Percentiles rank a stretch among this genome's conserved stretches.
Conservation (phyloP, 1,284 basidiomycete species). For the Gomphus sp. region DNA sequence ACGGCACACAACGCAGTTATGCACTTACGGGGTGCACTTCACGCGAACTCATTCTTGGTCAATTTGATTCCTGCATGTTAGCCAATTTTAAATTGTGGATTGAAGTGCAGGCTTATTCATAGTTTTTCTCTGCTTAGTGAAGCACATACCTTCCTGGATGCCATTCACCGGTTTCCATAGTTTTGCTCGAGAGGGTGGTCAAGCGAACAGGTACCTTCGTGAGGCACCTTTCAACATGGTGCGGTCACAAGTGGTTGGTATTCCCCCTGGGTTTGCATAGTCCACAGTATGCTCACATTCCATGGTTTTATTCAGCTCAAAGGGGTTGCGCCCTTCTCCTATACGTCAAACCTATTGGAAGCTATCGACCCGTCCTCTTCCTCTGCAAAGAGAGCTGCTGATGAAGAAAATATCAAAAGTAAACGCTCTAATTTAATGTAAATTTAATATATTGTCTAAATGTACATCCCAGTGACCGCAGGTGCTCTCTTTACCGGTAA, state of each 20-base stretch:
- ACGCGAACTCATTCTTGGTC: constrained; percentile 20
- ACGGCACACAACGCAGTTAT: neutral
- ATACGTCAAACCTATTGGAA: constrained; percentile 1
- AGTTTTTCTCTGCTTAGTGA: neutral
- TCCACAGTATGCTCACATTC: neutral
- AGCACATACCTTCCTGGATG: constrained; percentile 1
- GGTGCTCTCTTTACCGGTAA: constrained; percentile 23
- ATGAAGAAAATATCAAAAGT: constrained; percentile 17
- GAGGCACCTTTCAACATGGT: neutral
- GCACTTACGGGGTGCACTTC: neutral
- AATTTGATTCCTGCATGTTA: constrained; percentile 17
- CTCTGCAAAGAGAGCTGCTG: neutral
- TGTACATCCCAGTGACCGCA: constrained; percentile 15
- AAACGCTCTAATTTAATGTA: neutral
- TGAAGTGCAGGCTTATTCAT: neutral
- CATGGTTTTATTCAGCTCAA: neutral
- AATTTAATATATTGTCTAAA: neutral
- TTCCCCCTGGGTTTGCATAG: neutral
- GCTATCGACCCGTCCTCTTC: constrained; percentile 16
- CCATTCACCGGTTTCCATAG: neutral
- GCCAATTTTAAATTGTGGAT: neutral
- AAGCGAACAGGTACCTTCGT: neutral
- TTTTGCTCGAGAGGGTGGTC: neutral
- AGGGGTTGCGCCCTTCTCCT: neutral
- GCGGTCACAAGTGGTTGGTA: neutral